Base-by-base conservation (phyloP, 1,139 yeast genomes). In the Hanseniaspora sp. region DNA sequence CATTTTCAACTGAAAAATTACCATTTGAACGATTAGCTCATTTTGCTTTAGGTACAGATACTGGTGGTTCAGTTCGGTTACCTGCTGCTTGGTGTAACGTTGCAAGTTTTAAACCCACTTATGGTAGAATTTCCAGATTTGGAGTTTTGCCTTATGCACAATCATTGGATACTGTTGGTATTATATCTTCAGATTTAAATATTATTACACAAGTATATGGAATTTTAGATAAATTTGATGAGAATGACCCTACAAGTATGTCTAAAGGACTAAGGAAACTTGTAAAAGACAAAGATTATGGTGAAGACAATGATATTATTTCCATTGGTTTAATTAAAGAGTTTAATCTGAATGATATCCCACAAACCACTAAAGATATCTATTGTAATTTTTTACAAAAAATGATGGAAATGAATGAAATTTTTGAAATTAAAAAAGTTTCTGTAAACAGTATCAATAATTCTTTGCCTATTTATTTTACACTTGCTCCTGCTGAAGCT, bases 101-200 rank as follows among this genome's bases (percentile, higher is more conserved):
- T 0, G 70, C 78, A 46, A 98, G 98, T 0, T 88, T 86, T 70
- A 92, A 92, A 65, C 98, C 98, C 0, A 75, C 94, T 0, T 92
- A 92, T 66, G 98, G 98, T 0, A 73, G 95, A 38, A 71, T 94
- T 2, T 88, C 96, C 0, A 72, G 99, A 55, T 82, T 88, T 82
- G 99, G 98, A 1, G 86, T 92, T 12, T 73, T 90, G 4, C 82
- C 96, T 0, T 92, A 88, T 69, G 96, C 97, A 0, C 97, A 94
- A 66, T 83, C 94, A 34, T 72, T 94, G 53, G 99, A 94, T 65
- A 88, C 97, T 0, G 96, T 94, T 9, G 99, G 99, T 0, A 77
- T 94, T 0, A 56, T 90, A 43, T 72, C 88, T 0, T 73, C 72
- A 17, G 71, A 76, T 45, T 59, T 84, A 5, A 69, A 64, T 0